These are phyloP conservation scores for Zychaea mexicana DNA, from an alignment of 371 early-diverging fungal species.

Conservation along the genomic window DNA sequence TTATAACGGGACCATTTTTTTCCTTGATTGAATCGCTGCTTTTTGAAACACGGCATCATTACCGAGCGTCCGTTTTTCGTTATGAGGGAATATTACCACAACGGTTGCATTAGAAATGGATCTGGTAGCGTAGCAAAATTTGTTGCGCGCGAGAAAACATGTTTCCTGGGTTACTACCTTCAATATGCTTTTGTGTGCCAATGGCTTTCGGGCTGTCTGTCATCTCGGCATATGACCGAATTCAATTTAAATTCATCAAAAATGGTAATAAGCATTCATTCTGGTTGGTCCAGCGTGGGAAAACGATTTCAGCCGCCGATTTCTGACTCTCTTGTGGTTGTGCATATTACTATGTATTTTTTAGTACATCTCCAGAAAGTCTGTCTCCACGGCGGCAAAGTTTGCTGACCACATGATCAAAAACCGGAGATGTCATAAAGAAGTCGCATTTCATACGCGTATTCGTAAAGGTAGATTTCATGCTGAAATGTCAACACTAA, in stretches of 20 bases:
- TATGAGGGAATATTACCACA: too few species aligned
- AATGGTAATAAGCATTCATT: not conserved
- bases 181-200: not conserved
- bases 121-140: too few species aligned
- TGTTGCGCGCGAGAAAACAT: too few species aligned
- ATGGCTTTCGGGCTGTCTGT: not conserved
- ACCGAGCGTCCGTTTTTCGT: too few species aligned
- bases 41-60: not conserved
- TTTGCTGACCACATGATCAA: not conserved
- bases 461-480: not conserved
- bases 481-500: not conserved
- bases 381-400: too few species aligned
- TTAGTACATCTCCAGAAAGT: too few species aligned
- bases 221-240: not conserved
- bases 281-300: constrained; percentile 2
- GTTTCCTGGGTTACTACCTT: too few species aligned
- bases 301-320: not conserved
- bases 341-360: not conserved
- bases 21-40: not conserved
- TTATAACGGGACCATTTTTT: not conserved
- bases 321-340: not conserved
- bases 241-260: constrained; percentile 1
- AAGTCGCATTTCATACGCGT: not conserved
- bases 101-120: too few species aligned
- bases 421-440: not conserved